Evolutionary conservation across 2,329 filamentous ascomycete species (phyloP).

Genomic region (Xylaria sp.): DNA sequence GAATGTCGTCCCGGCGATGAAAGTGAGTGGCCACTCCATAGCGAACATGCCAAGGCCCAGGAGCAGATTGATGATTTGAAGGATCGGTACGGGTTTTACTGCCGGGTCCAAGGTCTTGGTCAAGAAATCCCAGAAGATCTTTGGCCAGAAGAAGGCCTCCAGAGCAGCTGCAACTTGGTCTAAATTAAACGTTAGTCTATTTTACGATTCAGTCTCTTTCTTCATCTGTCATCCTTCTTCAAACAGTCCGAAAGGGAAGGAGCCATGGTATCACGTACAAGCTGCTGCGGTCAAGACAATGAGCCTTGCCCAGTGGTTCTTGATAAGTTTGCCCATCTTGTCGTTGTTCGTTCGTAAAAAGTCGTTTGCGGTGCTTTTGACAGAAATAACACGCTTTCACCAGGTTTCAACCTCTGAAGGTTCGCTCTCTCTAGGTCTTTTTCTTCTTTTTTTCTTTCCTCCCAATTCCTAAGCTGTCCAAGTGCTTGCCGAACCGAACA

Average conservation of each 20-base stretch:
- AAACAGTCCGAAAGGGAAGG: neutral
- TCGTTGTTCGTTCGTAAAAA: conserved; percentile 32
- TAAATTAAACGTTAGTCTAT: conserved; percentile 55
- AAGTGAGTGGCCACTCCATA: conserved; percentile 89
- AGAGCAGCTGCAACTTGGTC: conserved; percentile 88
- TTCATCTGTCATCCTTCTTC: neutral
- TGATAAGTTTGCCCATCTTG: conserved; percentile 95
- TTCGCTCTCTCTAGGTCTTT: conserved; percentile 39
- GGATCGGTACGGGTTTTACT: conserved; percentile 85
- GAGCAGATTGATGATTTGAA: conserved; percentile 90
- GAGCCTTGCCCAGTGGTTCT: conserved; percentile 98
- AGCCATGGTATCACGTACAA: conserved; percentile 52
- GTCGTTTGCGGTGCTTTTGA: conserved; percentile 23
- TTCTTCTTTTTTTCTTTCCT: conserved; percentile 21
- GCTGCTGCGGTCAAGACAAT: conserved; percentile 85
- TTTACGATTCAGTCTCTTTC: neutral
- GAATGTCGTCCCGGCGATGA: conserved; percentile 78
- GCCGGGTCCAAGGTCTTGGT: conserved; percentile 88
- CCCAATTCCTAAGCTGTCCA: conserved; percentile 36
- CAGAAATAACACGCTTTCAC: conserved; percentile 27
- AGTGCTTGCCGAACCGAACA: conserved; percentile 33
- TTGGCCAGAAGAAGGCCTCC: conserved; percentile 96
- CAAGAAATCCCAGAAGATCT: conserved; percentile 97
- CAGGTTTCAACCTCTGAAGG: conserved; percentile 37
- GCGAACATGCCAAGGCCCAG: conserved; percentile 81